Evolutionary conservation across 2,329 filamentous ascomycete genomes (phyloP).

Genomic region (Aspergillus sojae): DNA sequence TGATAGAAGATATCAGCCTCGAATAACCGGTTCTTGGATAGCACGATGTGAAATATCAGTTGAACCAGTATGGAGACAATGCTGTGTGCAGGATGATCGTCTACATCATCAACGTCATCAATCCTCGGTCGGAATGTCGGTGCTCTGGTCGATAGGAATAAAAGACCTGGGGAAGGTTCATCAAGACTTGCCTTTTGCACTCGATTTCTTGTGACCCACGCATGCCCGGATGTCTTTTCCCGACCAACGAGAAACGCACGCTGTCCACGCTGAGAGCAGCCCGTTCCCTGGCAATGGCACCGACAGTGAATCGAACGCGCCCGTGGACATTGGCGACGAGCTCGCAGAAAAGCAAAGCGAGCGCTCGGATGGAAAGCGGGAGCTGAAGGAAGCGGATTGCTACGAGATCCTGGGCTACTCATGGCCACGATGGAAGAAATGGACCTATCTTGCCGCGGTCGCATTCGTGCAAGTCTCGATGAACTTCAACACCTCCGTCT

Average conservation of each 20-base stretch:
- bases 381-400: conserved; percentile 57
- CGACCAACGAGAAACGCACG: background rate
- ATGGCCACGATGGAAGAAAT: conserved; percentile 47
- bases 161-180: no score
- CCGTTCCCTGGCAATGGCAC: background rate
- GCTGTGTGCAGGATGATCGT: no score
- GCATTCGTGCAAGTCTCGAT: conserved; percentile 71
- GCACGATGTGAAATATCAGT: no score
- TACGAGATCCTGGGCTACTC: conserved; percentile 64
- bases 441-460: conserved; percentile 54
- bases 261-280: background rate
- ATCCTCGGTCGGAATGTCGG: no score
- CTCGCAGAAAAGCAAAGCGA: background rate
- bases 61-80: no score
- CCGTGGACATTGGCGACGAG: background rate
- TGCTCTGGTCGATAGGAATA: no score
- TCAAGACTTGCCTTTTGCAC: background rate
- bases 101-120: no score
- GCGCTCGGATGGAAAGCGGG: conserved; percentile 21
- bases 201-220: background rate
- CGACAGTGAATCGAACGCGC: background rate
- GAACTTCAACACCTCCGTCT: conserved; percentile 74
- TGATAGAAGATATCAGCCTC: no score
- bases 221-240: background rate
- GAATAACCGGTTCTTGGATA: no score